Conservation (phyloP, 2,329 filamentous ascomycete genomes). For the Zelopaecilomyces penicillatus region DNA sequence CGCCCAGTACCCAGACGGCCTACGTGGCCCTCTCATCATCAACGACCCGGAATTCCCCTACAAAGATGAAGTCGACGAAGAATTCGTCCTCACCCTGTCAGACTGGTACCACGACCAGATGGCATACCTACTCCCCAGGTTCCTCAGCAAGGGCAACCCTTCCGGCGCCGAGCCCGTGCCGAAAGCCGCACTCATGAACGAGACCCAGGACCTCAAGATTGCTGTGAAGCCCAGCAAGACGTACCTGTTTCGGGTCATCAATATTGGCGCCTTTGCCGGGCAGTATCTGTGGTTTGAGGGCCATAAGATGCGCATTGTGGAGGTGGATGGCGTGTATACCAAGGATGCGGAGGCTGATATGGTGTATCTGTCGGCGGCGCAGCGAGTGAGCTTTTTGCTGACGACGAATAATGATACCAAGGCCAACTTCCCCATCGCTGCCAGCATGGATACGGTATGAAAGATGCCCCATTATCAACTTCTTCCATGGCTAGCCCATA, state of each 20-base stretch:
- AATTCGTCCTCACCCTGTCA: conserved; percentile 55
- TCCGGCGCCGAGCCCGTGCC: conserved; percentile 59
- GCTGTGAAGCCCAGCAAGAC: conserved; percentile 58
- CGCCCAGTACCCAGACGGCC: conserved; percentile 63
- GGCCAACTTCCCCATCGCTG: conserved; percentile 59
- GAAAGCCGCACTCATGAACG: conserved; percentile 61
- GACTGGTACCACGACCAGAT: conserved; percentile 63
- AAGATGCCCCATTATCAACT: neutral
- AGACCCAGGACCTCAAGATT: conserved; percentile 53
- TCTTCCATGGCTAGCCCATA: neutral
- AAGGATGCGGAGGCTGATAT: conserved; percentile 50
- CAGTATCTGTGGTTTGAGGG: conserved; percentile 61
- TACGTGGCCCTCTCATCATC: conserved; percentile 55
- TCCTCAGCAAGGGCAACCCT: conserved; percentile 47
- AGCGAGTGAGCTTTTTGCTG: conserved; percentile 55
- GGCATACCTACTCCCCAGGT: conserved; percentile 34
- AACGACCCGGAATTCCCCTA: conserved; percentile 56
- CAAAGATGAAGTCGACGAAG: conserved; percentile 49
- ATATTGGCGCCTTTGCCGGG: conserved; percentile 62
- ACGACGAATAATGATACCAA: conserved; percentile 55
- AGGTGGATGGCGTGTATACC: conserved; percentile 65
- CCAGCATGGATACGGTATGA: conserved; percentile 58
- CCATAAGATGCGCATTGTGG: conserved; percentile 60
- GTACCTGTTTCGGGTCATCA: conserved; percentile 64
- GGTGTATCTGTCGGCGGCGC: conserved; percentile 60